These are phyloP conservation scores for Zangia roseola DNA, from an alignment of 768 basidiomycete species.

Conservation along the genomic window DNA sequence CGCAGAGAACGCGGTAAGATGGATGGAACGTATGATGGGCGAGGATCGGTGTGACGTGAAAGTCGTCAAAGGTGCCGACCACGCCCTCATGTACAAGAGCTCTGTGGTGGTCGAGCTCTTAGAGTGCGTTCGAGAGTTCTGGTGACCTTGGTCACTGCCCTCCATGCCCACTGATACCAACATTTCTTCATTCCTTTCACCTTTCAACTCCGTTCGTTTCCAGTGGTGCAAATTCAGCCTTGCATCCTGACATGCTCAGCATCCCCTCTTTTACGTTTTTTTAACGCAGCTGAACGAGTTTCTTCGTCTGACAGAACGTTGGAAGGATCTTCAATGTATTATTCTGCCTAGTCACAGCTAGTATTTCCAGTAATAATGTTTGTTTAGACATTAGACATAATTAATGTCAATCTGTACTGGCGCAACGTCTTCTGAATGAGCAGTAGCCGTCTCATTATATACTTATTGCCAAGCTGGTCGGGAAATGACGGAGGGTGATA, in stretches of 20 bases:
- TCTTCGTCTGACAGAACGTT: constrained; percentile 16
- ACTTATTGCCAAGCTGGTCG: too few species aligned
- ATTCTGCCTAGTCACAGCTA: constrained; percentile 22
- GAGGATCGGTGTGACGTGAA: constrained; percentile 72
- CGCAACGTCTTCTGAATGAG: background rate
- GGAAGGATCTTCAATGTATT: constrained; percentile 34
- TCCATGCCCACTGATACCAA: constrained; percentile 5
- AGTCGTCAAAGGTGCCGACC: constrained; percentile 86
- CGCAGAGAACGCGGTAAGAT: constrained; percentile 83
- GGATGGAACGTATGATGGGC: constrained; percentile 88
- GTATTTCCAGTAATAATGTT: constrained; percentile 29
- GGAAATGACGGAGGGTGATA: too few species aligned
- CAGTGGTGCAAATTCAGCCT: constrained; percentile 15
- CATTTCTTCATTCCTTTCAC: constrained; percentile 18
- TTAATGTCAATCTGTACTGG: constrained; percentile 30
- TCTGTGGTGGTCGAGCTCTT: constrained; percentile 83
- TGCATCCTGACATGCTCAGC: constrained; percentile 6
- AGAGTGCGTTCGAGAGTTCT: constrained; percentile 62
- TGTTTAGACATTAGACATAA: constrained; percentile 32
- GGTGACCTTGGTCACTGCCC: constrained; percentile 32
- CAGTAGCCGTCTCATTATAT: too few species aligned
- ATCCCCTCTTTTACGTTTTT: constrained; percentile 17
- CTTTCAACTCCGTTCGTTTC: constrained; percentile 7
- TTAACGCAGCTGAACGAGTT: constrained; percentile 18
- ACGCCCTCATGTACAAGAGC: constrained; percentile 91